Evolutionary conservation across 192 early-diverging fungal species (phyloP).

Genomic region (Chytriomyces confervae): DNA sequence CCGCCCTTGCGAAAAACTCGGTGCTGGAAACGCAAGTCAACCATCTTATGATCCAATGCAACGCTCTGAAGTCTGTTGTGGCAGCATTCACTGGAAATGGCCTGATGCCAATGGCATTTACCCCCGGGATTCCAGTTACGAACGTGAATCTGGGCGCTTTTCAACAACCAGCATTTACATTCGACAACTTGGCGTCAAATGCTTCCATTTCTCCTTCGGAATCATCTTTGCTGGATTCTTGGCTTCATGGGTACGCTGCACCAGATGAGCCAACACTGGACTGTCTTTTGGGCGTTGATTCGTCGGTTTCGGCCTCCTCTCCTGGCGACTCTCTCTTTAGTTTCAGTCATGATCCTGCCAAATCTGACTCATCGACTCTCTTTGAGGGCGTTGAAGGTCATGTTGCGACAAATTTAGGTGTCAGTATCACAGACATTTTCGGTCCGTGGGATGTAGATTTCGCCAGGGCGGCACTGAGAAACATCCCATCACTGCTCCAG

Average conservation of each 20-base stretch:
- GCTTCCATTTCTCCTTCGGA: too few species aligned
- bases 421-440: background rate
- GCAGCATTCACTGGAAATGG: constrained; percentile 2
- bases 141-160: too few species aligned
- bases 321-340: background rate
- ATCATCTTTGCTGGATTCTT: too few species aligned
- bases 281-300: too few species aligned
- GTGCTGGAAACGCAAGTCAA: background rate
- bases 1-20: background rate
- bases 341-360: background rate
- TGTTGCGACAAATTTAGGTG: background rate
- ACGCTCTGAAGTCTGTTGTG: background rate
- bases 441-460: background rate
- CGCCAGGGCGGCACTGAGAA: background rate
- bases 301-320: background rate
- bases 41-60: background rate
- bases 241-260: too few species aligned
- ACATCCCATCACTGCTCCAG: background rate
- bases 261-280: too few species aligned
- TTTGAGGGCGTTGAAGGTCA: background rate
- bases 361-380: background rate
- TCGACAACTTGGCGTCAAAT: too few species aligned
- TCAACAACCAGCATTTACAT: too few species aligned
- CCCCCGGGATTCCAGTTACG: too few species aligned
- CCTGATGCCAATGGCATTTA: background rate